Evolutionary conservation across 306 rosid species (phyloP).

Genomic region (Ormosia emarginata): DNA sequence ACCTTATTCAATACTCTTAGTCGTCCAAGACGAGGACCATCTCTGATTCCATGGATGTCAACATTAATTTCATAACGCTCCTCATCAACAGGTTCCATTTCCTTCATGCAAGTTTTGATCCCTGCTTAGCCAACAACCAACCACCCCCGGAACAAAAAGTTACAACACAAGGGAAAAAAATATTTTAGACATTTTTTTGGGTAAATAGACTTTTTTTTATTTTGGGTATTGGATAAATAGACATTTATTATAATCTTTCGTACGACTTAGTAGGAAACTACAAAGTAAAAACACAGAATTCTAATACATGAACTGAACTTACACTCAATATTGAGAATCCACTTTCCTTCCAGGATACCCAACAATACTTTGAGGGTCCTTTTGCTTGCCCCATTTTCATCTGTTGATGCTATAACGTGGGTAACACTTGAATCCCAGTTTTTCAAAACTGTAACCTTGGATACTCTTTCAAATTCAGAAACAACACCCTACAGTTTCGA

Average conservation of each 20-base stretch:
- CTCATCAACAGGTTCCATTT: conserved; percentile 62
- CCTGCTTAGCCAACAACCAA: conserved; percentile 44
- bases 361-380: conserved; percentile 88
- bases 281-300: neutral
- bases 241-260: neutral
- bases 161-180: neutral
- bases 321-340: conserved; percentile 80
- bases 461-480: conserved; percentile 60
- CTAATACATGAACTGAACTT: conserved; percentile 22
- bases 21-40: conserved; percentile 89
- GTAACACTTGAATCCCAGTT: conserved; percentile 83
- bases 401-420: conserved; percentile 80
- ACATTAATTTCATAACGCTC: conserved; percentile 59
- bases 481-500: conserved; percentile 56
- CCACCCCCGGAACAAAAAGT: conserved; percentile 9
- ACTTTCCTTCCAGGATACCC: conserved; percentile 92
- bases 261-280: neutral
- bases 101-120: conserved; percentile 70
- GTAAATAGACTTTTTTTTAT: neutral
- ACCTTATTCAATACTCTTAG: conserved; percentile 73
- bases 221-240: neutral
- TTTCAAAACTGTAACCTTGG: conserved; percentile 59
- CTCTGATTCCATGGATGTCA: conserved; percentile 72
- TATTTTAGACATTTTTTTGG: neutral
- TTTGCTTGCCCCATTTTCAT: conserved; percentile 81